Percentiles rank a stretch among this genome's conserved stretches.
These are phyloP conservation scores for Acanthamoeba sp. DNA, from an alignment of 208 protist species.

Conservation along the genomic window DNA sequence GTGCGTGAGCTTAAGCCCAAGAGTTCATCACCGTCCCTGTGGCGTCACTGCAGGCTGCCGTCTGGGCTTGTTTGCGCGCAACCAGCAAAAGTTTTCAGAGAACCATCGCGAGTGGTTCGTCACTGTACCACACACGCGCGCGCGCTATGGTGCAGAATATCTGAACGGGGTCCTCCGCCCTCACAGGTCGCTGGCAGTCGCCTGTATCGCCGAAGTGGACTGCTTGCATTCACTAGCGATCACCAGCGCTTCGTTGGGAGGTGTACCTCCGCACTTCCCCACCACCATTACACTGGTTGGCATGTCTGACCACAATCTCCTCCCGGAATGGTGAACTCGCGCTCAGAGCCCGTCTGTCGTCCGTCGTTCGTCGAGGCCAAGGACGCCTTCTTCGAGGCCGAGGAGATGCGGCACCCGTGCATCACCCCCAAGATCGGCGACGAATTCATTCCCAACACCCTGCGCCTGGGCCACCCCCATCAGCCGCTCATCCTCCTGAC, in stretches of 20 bases:
- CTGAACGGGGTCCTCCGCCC: no score
- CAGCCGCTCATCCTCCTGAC: slow-evolving; percentile 94
- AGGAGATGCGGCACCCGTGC: slow-evolving; percentile 83
- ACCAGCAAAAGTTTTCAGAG: slow-evolving; percentile 14
- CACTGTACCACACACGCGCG: no score
- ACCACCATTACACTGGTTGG: not conserved
- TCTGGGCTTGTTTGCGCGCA: slow-evolving; percentile 6
- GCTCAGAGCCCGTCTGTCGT: slow-evolving; percentile 77
- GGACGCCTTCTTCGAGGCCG: slow-evolving; percentile 51
- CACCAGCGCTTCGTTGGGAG: slow-evolving; percentile 31
- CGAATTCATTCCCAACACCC: slow-evolving; percentile 85
- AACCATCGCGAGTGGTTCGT: slow-evolving; percentile 14
- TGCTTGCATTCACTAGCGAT: slow-evolving; percentile 82
- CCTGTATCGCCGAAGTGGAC: slow-evolving; percentile 84
- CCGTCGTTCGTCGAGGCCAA: slow-evolving; percentile 76
- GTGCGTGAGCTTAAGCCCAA: not conserved
- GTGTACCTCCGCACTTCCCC: not conserved
- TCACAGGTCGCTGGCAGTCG: slow-evolving; percentile 48
- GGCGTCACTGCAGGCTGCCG: not conserved
- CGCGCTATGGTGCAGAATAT: no score
- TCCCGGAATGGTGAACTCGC: not conserved
- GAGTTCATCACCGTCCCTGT: not conserved
- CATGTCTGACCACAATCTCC: not conserved
- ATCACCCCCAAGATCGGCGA: slow-evolving; percentile 69
- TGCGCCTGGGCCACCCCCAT: slow-evolving; percentile 44